Percentiles rank a stretch among this genome's conserved stretches.
Conservation (phyloP, 2,329 filamentous ascomycete genomes). For the Coniochaeta prunicola region DNA sequence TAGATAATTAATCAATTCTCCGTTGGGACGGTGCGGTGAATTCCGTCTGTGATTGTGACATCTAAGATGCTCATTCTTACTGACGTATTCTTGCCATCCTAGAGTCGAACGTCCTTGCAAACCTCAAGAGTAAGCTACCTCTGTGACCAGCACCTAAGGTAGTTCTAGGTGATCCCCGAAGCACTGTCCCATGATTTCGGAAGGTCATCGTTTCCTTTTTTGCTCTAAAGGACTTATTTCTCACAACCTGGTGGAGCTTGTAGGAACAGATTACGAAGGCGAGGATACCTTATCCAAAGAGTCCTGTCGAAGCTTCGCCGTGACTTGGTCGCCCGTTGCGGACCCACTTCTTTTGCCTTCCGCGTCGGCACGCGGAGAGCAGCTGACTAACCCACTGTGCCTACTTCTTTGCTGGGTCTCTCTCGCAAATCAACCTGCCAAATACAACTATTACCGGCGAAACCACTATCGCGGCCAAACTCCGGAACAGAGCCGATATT, state of each 20-base stretch:
- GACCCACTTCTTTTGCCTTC: neutral
- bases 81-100: neutral
- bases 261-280: no score
- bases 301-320: no score
- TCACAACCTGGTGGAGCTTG: no score
- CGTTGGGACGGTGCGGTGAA: neutral
- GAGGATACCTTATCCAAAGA: no score
- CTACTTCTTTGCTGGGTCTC: neutral
- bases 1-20: neutral
- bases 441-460: neutral
- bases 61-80: no score
- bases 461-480: neutral
- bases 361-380: neutral
- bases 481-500: neutral
- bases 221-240: no score
- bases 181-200: no score
- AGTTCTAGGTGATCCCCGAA: no score
- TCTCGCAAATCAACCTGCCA: neutral
- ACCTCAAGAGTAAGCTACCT: no score
- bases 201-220: no score
- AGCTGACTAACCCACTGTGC: neutral
- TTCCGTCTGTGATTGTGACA: neutral
- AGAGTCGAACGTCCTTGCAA: neutral
- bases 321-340: no score
- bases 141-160: no score